These are phyloP conservation scores for Stentor roeselii DNA, from an alignment of 73 alveolate species.

Conservation along the genomic window DNA sequence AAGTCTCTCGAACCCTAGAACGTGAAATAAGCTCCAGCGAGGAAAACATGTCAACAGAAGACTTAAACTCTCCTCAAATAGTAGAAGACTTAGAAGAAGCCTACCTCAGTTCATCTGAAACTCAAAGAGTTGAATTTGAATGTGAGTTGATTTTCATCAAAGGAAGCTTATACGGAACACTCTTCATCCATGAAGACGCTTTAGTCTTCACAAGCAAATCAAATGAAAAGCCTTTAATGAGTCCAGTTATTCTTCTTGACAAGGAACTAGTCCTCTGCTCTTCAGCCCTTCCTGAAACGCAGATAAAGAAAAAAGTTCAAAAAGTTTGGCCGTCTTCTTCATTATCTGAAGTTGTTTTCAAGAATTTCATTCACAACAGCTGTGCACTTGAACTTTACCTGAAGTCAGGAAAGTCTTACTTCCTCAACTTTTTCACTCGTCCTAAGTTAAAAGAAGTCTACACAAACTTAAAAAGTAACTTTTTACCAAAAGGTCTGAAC, in stretches of 20 bases:
- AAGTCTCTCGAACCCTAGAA: too few relatives aligned
- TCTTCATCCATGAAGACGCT: not conserved
- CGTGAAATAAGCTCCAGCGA: too few relatives aligned
- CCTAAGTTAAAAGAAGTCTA: constrained; percentile 11
- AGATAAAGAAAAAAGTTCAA: not conserved
- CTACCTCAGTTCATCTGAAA: too few relatives aligned
- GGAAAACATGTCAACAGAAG: too few relatives aligned
- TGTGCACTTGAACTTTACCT: constrained; percentile 48
- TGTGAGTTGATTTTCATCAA: not conserved
- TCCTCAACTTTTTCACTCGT: constrained; percentile 35
- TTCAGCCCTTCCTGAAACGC: not conserved
- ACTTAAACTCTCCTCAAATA: too few relatives aligned
- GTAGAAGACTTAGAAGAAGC: too few relatives aligned
- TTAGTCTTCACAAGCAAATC: not conserved
- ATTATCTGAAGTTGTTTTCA: constrained; percentile 34
- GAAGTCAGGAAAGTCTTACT: constrained; percentile 35
- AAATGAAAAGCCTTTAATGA: not conserved
- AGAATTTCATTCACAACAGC: constrained; percentile 35
- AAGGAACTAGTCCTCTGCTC: not conserved
- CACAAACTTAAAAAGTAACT: not conserved
- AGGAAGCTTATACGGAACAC: not conserved
- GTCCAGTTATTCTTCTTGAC: not conserved
- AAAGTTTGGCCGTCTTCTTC: not conserved
- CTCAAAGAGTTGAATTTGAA: too few relatives aligned
- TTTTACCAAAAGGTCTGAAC: not conserved